Conservation (phyloP, 768 basidiomycete species). For the Tylopilus sp. region DNA sequence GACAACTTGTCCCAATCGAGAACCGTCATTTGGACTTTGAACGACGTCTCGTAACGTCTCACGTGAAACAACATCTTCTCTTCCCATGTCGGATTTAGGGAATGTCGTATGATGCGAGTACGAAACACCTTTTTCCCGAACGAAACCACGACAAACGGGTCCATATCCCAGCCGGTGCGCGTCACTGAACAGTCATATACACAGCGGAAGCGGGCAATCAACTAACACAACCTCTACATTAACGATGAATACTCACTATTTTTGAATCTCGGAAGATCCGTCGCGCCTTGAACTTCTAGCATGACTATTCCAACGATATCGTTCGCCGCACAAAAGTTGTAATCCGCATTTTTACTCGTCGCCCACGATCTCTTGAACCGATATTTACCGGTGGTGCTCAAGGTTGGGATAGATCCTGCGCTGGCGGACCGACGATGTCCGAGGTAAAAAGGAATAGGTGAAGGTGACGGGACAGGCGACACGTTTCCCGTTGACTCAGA, state of each 20-base stretch:
- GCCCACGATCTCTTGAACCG: constrained; percentile 41
- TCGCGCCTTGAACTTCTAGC: constrained; percentile 83
- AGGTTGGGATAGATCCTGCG: constrained; percentile 26
- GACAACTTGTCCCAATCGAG: constrained; percentile 97
- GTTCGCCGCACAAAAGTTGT: constrained; percentile 63
- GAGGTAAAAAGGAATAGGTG: constrained; percentile 20
- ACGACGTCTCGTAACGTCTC: constrained; percentile 76
- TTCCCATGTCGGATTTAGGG: constrained; percentile 85
- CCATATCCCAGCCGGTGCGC: constrained; percentile 92
- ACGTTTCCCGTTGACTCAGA: constrained; percentile 8
- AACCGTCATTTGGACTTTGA: constrained; percentile 75
- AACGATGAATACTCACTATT: constrained; percentile 61
- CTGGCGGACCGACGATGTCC: constrained; percentile 31
- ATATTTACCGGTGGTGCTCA: constrained; percentile 26
- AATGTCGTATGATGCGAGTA: constrained; percentile 84
- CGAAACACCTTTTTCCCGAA: constrained; percentile 98
- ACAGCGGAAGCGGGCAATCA: neutral
- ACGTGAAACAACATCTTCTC: constrained; percentile 97
- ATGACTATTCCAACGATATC: constrained; percentile 95
- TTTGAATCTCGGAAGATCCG: constrained; percentile 78
- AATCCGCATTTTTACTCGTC: constrained; percentile 38
- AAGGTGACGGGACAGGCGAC: constrained; percentile 17
- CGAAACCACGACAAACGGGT: constrained; percentile 92
- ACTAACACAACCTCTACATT: neutral
- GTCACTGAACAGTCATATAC: constrained; percentile 52